Conservation (phyloP, 331 rosid species). For the Rosa hybrid region DNA sequence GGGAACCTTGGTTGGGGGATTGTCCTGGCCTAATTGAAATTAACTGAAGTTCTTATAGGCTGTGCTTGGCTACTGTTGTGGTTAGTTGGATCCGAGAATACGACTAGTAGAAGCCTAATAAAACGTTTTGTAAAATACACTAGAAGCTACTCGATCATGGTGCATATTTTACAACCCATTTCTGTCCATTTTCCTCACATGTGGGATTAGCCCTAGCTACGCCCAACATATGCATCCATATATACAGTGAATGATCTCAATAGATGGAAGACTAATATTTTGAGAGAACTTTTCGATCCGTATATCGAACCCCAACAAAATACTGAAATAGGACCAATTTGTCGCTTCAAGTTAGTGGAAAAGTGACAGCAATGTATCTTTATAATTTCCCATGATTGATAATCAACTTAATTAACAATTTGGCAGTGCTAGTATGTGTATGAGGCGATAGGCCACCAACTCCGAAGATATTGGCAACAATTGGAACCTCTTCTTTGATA, state of each 20-base stretch:
- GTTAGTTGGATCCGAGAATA: too few species aligned
- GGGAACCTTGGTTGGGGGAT: background rate
- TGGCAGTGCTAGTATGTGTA: background rate
- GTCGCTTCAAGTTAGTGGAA: constrained; percentile 11
- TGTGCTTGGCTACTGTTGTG: background rate
- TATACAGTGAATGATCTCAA: background rate
- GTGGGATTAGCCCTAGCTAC: constrained; percentile 41
- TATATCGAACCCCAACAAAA: constrained; percentile 27
- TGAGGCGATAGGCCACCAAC: constrained; percentile 35
- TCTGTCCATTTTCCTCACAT: constrained; percentile 76
- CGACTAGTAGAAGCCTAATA: background rate
- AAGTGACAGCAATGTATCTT: constrained; percentile 5
- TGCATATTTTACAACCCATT: too few species aligned
- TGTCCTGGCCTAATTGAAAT: background rate
- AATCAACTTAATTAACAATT: background rate
- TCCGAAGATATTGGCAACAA: constrained; percentile 36
- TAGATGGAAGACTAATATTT: constrained; percentile 18
- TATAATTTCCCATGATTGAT: background rate
- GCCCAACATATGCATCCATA: constrained; percentile 25
- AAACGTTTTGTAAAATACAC: constrained; percentile 9
- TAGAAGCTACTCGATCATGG: background rate
- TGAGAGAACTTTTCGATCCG: background rate
- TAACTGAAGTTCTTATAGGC: background rate
- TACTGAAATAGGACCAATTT: constrained; percentile 27
- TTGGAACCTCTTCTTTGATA: constrained; percentile 22